Evolutionary conservation across 2,329 filamentous ascomycete genomes (phyloP).

Genomic region (Nemania serpens): DNA sequence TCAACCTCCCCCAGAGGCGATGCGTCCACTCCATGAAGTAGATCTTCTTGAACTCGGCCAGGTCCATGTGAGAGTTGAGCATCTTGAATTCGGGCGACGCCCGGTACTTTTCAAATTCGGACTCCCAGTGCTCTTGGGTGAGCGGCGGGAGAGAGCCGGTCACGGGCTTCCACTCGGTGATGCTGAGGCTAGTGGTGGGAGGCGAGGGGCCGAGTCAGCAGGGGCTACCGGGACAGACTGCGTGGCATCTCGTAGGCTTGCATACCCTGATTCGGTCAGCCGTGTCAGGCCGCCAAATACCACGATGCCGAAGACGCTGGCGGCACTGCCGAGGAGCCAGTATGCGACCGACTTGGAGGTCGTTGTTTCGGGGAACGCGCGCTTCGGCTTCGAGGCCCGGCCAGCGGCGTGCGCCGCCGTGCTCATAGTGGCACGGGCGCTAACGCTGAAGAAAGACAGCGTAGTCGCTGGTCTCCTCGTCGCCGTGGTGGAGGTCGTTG

Average conservation of each 20-base stretch:
- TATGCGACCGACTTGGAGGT: slow-evolving; percentile 81
- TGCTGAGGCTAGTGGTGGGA: slow-evolving; percentile 71
- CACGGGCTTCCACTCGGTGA: slow-evolving; percentile 98
- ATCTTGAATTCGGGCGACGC: slow-evolving; percentile 90
- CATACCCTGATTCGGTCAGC: slow-evolving; percentile 91
- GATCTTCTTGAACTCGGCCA: slow-evolving; percentile 96
- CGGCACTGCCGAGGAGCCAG: slow-evolving; percentile 90
- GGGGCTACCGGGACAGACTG: neutral
- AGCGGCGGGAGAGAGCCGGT: slow-evolving; percentile 88
- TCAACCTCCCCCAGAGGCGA: slow-evolving; percentile 88
- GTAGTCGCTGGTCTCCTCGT: slow-evolving; percentile 13
- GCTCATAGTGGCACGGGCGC: slow-evolving; percentile 12
- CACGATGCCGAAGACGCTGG: slow-evolving; percentile 95
- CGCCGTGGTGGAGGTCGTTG: slow-evolving; percentile 18
- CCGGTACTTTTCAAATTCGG: slow-evolving; percentile 91
- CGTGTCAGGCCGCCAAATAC: slow-evolving; percentile 92
- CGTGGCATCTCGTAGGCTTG: neutral
- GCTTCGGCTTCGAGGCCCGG: slow-evolving; percentile 44
- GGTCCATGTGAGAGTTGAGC: slow-evolving; percentile 89
- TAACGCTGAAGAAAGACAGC: slow-evolving; percentile 30
- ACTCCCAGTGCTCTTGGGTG: slow-evolving; percentile 81
- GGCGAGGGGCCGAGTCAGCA: slow-evolving; percentile 14
- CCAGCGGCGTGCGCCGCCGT: slow-evolving; percentile 22
- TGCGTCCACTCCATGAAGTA: slow-evolving; percentile 99
- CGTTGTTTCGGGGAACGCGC: slow-evolving; percentile 61